phyloP scores from a whole-genome alignment of 2,329 filamentous ascomycete genomes.

The Balansia obtecta region DNA sequence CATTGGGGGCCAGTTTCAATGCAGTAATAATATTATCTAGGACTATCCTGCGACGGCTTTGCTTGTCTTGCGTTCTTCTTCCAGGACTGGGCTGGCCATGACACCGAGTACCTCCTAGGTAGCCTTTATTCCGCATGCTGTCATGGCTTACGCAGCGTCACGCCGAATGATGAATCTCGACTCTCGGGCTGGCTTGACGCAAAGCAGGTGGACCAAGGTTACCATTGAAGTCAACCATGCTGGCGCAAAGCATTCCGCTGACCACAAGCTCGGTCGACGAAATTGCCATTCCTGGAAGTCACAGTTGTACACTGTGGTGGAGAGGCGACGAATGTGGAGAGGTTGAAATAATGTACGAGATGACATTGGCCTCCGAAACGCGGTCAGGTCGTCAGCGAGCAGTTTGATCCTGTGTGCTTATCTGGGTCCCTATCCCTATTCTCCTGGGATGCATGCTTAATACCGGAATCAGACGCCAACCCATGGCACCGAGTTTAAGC shows the following conservation, averaged over 20 bases:
- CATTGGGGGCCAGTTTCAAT: not conserved
- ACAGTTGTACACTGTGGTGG: not conserved
- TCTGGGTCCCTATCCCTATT: not conserved
- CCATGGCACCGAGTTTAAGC: too few species aligned
- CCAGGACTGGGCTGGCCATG: too few species aligned
- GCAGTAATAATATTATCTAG: not conserved
- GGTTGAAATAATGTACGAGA: too few species aligned
- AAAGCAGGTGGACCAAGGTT: not conserved
- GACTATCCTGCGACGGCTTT: not conserved
- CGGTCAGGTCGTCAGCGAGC: not conserved
- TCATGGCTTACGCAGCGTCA: too few species aligned
- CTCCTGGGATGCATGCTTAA: not conserved
- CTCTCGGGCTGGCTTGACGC: too few species aligned
- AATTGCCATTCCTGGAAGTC: not conserved
- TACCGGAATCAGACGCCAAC: not conserved
- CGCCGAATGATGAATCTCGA: too few species aligned
- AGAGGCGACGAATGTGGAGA: too few species aligned
- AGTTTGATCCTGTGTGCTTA: not conserved
- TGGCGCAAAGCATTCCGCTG: not conserved
- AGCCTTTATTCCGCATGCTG: too few species aligned
- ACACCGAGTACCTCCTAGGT: too few species aligned
- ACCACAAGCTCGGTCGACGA: slow-evolving; percentile 1
- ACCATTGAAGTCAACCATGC: not conserved
- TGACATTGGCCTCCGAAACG: too few species aligned
- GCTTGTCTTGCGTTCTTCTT: too few species aligned